phyloP scores from a whole-genome alignment of 208 protist species.

The Naegleria lovaniensis region DNA sequence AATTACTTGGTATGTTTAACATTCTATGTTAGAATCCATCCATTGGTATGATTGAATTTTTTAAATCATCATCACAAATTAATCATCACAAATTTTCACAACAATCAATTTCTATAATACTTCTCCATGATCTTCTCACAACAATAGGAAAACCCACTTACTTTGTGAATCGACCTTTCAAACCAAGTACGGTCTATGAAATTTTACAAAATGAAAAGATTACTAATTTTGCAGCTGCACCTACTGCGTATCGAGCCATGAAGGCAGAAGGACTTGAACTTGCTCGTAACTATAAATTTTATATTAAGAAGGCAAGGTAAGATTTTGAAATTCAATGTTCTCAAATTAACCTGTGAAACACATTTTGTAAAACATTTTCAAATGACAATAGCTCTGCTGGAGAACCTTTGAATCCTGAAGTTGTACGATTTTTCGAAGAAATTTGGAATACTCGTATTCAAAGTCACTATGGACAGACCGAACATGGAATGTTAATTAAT shows the following conservation, averaged over 20 bases:
- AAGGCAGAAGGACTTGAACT: not conserved
- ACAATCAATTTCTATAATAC: too few relatives aligned
- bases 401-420: slow-evolving; percentile 6
- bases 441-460: not conserved
- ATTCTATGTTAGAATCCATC: too few relatives aligned
- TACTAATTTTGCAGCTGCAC: slow-evolving; percentile 18
- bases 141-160: not conserved
- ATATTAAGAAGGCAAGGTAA: not conserved
- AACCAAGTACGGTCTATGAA: not conserved
- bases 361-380: not conserved
- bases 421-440: not conserved
- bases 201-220: slow-evolving; percentile 7
- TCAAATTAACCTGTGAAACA: not conserved
- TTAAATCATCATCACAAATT: too few relatives aligned
- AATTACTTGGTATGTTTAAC: not conserved
- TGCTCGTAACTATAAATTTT: not conserved
- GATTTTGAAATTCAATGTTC: too few relatives aligned
- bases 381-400: not conserved
- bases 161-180: slow-evolving; percentile 15
- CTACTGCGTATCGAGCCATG: slow-evolving; percentile 20
- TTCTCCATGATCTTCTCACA: too few relatives aligned
- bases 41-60: too few relatives aligned
- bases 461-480: slow-evolving; percentile 24
- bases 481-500: slow-evolving; percentile 12
- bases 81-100: too few relatives aligned